Percentiles rank a stretch among this genome's conserved stretches.
phyloP scores from a whole-genome alignment of 768 basidiomycete genomes.

The Lanmaoa pseudosensibilis region DNA sequence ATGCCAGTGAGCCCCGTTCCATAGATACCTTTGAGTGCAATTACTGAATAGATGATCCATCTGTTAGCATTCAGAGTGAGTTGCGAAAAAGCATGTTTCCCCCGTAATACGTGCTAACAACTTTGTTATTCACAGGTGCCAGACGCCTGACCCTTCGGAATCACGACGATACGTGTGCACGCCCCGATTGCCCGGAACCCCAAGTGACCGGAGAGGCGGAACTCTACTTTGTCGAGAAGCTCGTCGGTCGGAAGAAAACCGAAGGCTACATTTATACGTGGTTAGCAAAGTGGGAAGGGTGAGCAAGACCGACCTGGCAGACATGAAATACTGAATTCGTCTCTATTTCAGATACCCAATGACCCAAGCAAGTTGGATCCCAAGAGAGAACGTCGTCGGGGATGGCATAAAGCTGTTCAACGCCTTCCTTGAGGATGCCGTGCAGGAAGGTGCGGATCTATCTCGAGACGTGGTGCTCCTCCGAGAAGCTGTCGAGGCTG shows the following conservation, averaged over 20 bases:
- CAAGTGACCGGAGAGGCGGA: slow-evolving; percentile 6
- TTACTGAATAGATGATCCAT: neutral
- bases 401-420: slow-evolving; percentile 16
- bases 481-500: slow-evolving; percentile 22
- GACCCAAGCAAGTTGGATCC: slow-evolving; percentile 31
- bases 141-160: slow-evolving; percentile 12
- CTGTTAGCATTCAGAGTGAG: slow-evolving; percentile 15
- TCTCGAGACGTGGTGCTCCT: slow-evolving; percentile 17
- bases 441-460: slow-evolving; percentile 20
- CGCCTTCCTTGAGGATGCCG: slow-evolving; percentile 19
- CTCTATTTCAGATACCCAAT: slow-evolving; percentile 27
- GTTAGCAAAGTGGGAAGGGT: slow-evolving; percentile 38
- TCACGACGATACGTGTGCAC: slow-evolving; percentile 17
- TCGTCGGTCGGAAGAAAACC: slow-evolving; percentile 27
- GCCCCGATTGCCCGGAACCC: slow-evolving; percentile 27
- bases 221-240: slow-evolving; percentile 26
- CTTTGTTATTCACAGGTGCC: slow-evolving; percentile 10
- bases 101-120: neutral
- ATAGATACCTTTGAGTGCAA: neutral
- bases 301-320: neutral
- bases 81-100: neutral
- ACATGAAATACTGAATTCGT: neutral
- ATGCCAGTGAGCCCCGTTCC: slow-evolving; percentile 33
- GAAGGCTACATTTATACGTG: slow-evolving; percentile 20
- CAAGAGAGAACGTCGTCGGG: slow-evolving; percentile 28